Evolutionary conservation across 2,329 filamentous ascomycete species (phyloP).

Genomic region (Aspergillus pseudoviridinutans): DNA sequence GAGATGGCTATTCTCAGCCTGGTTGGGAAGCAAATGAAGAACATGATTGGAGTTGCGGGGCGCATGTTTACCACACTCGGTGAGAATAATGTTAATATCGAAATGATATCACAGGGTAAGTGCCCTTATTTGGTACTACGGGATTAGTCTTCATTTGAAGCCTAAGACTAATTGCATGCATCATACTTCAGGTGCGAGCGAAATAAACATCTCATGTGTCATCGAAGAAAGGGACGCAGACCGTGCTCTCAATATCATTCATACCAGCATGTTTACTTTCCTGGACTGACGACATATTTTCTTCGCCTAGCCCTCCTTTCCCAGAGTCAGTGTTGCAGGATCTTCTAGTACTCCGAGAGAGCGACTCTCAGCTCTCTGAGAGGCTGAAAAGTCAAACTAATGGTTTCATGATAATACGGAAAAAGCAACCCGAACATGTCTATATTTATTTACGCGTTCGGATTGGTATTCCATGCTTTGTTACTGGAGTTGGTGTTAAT

Average conservation of each 20-base stretch:
- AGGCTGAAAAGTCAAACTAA: not conserved
- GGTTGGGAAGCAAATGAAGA: slow-evolving; percentile 94
- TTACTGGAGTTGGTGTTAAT: not conserved
- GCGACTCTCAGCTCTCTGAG: not conserved
- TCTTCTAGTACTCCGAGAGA: not conserved
- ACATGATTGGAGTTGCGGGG: slow-evolving; percentile 91
- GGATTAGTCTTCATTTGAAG: slow-evolving; percentile 1
- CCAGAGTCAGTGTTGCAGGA: not conserved
- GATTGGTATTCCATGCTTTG: not conserved
- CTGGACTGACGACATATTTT: slow-evolving; percentile 57
- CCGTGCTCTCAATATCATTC: slow-evolving; percentile 90
- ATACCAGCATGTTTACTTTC: slow-evolving; percentile 96
- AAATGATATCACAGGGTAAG: slow-evolving; percentile 98
- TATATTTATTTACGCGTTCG: not conserved
- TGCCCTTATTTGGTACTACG: slow-evolving; percentile 5
- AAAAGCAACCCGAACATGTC: not conserved
- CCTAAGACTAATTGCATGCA: slow-evolving; percentile 12
- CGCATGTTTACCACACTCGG: slow-evolving; percentile 93
- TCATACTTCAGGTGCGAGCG: slow-evolving; percentile 69
- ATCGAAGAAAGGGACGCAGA: slow-evolving; percentile 89
- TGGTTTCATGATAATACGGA: not conserved
- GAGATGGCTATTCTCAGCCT: slow-evolving; percentile 95
- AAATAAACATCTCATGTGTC: slow-evolving; percentile 99
- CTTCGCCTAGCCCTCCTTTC: not conserved
- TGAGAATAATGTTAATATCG: slow-evolving; percentile 91